Percentiles rank a stretch among this genome's conserved stretches.
Evolutionary conservation across 2,329 filamentous ascomycete genomes (phyloP).

Genomic region (Cladorrhinum sp.): DNA sequence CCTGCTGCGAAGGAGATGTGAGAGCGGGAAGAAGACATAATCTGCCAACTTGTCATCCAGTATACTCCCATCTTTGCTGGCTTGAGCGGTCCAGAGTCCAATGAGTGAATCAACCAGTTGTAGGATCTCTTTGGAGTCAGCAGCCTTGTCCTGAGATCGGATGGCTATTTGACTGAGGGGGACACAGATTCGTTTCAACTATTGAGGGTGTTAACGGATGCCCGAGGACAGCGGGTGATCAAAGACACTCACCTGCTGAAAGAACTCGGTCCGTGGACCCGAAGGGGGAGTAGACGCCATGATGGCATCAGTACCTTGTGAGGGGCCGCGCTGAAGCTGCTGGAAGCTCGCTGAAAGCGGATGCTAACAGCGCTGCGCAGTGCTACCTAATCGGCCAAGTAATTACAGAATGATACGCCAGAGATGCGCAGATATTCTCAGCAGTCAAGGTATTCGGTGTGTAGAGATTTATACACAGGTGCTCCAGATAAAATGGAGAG

Average conservation of each 20-base stretch:
- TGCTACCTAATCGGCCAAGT: background rate
- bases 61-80: constrained; percentile 39
- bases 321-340: background rate
- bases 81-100: constrained; percentile 25
- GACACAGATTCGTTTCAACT: constrained; percentile 30
- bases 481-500: too few species aligned
- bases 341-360: background rate
- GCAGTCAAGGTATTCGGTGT: too few species aligned
- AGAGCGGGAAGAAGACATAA: constrained; percentile 92
- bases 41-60: constrained; percentile 84
- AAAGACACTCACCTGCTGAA: constrained; percentile 33
- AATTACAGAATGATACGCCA: background rate
- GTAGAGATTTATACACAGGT: too few species aligned
- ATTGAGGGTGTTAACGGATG: background rate
- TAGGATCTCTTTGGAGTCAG: constrained; percentile 23
- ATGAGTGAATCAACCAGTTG: constrained; percentile 20
- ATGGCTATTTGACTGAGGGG: constrained; percentile 27
- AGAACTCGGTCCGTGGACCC: constrained; percentile 34
- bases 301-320: background rate
- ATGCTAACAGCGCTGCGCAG: background rate
- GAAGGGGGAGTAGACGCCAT: constrained; percentile 23
- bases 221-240: background rate
- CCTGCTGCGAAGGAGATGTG: constrained; percentile 77
- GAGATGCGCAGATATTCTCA: background rate
- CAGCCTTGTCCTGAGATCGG: constrained; percentile 20